Conservation (phyloP, 139 green algal species). For the Pleodorina starrii region DNA sequence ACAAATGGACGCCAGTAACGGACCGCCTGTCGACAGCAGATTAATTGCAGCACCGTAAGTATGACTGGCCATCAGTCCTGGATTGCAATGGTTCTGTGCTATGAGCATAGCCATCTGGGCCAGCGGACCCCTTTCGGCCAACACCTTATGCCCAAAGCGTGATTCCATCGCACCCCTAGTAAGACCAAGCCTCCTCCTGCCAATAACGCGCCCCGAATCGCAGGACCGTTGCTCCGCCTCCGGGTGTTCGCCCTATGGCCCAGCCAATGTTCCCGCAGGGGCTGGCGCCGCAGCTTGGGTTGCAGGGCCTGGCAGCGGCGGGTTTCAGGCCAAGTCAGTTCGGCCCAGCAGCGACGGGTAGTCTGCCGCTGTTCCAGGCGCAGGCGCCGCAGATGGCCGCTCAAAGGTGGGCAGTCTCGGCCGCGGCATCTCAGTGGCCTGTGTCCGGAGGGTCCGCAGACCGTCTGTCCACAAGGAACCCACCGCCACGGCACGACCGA, state of each 20-base stretch:
- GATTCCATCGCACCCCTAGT: neutral
- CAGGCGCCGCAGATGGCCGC: neutral
- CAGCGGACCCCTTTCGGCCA: too few species aligned
- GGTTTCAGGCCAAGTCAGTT: slow-evolving; percentile 6
- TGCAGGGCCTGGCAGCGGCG: neutral
- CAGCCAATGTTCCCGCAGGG: neutral
- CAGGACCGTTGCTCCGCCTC: slow-evolving; percentile 26
- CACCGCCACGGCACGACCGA: too few species aligned
- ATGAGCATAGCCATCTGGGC: too few species aligned
- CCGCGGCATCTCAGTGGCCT: too few species aligned
- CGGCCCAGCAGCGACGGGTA: neutral
- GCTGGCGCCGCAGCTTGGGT: neutral
- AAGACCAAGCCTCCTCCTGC: neutral
- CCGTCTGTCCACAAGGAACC: too few species aligned
- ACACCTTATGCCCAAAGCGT: too few species aligned
- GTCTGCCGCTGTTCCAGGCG: slow-evolving; percentile 23
- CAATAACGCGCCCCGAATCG: neutral
- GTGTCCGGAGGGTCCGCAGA: too few species aligned
- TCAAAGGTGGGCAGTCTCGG: neutral
- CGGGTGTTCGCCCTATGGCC: slow-evolving; percentile 10
- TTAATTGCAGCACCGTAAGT: slow-evolving; percentile 15
- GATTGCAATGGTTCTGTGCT: too few species aligned
- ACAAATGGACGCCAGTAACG: slow-evolving; percentile 32
- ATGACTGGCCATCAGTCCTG: neutral
- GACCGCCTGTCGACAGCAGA: slow-evolving; percentile 15